Percentiles rank a stretch among this genome's conserved stretches.
Conservation (phyloP, 257 asterid species). For the Solanum pimpinellifolium region DNA sequence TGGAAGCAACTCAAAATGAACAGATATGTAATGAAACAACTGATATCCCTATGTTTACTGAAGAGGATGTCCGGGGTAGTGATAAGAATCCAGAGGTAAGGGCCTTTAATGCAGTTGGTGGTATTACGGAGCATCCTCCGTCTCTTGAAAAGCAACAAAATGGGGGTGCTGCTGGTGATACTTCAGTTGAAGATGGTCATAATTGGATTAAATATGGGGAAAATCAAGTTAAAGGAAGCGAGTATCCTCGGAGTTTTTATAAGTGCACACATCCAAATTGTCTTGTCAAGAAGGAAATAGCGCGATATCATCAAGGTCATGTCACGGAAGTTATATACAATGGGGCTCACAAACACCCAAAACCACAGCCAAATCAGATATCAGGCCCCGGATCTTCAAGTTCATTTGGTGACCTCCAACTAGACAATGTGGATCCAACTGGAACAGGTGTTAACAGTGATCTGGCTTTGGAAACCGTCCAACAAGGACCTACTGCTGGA, state of each 20-base stretch:
- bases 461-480: conserved; percentile 29
- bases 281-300: conserved; percentile 66
- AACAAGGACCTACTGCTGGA: conserved; percentile 20
- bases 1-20: conserved; percentile 13
- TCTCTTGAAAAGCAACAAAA: conserved; percentile 41
- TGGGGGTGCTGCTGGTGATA: conserved; percentile 25
- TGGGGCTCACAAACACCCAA: conserved; percentile 66
- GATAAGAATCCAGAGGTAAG: conserved; percentile 14
- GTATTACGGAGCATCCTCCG: conserved; percentile 33
- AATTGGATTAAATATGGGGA: conserved; percentile 88
- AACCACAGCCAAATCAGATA: conserved; percentile 50
- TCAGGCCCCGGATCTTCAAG: conserved; percentile 30
- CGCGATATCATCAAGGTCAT: conserved; percentile 57
- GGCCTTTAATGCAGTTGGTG: conserved; percentile 12
- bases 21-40: conserved; percentile 13
- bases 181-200: conserved; percentile 61
- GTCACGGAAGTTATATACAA: conserved; percentile 64
- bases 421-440: conserved; percentile 33
- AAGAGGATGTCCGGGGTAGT: conserved; percentile 14
- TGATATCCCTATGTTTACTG: conserved; percentile 19
- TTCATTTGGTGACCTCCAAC: conserved; percentile 24
- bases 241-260: conserved; percentile 69
- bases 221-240: conserved; percentile 73
- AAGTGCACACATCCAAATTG: conserved; percentile 66
- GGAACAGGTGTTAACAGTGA: conserved; percentile 14